Evolutionary conservation across 2,329 filamentous ascomycete species (phyloP), one percentile per base, ranked within the genome.

Genomic region (Diplocarpon rosae): DNA sequence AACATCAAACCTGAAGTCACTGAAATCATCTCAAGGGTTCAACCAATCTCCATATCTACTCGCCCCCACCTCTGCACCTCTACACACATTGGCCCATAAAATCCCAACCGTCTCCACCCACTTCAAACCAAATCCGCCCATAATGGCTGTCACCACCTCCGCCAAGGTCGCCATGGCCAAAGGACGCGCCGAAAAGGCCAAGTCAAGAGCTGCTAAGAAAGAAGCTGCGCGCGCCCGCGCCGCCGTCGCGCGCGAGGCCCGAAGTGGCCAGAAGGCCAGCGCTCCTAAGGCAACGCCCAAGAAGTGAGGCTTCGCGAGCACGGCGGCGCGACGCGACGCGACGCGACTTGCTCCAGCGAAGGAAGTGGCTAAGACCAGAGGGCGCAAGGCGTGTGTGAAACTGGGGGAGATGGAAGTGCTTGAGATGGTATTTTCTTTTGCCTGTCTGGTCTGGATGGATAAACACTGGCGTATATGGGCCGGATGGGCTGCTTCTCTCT

Each of bases 131-230:
- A 12, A 24, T 7, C 20, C 20, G 20, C 20, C 17, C 40, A 28
- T 28, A 38, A 49, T 49, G 47, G 43, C 47, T 33, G 40, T 40
- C 34, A 38, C 35, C 24, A 27, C 20, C 27, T 17, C 33, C 15
- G 37, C 43, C 6, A 43, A 38, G 33, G 37, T 43, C 29, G 47
- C 47, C 6, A 49, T 49, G 47, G 36, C 40, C 36, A 49, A 49
- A 36, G 47, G 47, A 34, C 39, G 47, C 33, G 30, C 46, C 38
- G 47, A 49, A 43, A 49, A 49, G 40, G 43, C 43, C 3, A 49
- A 49, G 39, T 40, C 36, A 11, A 49, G 46, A 43, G 43, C 46
- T 39, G 47, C 43, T 5, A 49, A 49, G 40, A 49, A 49, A 37
- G 37, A 43, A 14, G 47, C 47, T 46, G 47, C 47, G 5, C 43